Base-by-base conservation (phyloP, 2,329 filamentous ascomycete genomes). In the Zymoseptoria pseudotritici region DNA sequence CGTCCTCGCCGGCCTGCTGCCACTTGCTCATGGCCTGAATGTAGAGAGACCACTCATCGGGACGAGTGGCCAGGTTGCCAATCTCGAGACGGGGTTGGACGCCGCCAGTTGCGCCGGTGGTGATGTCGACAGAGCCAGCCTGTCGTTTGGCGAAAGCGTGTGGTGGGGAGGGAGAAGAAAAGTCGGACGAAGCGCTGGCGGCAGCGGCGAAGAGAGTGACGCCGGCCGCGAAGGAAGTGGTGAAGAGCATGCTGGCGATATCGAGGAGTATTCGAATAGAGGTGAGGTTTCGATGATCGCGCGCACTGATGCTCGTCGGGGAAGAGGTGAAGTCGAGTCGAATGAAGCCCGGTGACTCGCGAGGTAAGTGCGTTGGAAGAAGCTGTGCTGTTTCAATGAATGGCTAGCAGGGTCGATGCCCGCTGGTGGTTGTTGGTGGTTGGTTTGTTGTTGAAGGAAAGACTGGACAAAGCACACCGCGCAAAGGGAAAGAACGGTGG, bases 31-130 rank as follows among this genome's bases (percentile, higher is more conserved):
- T 42, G 42, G 54, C 29, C n/a, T 46, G 24, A 20, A 55, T 55
- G 54, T 46, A 55, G 19, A 55, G 54, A 7, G 29, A 21, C 31
- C 29, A 55, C 29, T 55, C 24, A 31, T 55, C 54, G 29, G 55
- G 56, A 17, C 42, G 29, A n/a, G 29, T 55, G 31, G 29, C 31
- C 54, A 55, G n/a, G 31, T 55, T 50, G 54, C 42, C 36, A n/a
- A 55, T 55, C 19, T 55, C 54, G 54, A 55, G 54, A 55, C 54
- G 54, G 26, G 58, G 58, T 11, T 59, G 26, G n/a, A 54, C 54
- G 13, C 54, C 29, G n/a, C 58, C 53, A 6, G 58, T 13, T 31
- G 54, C 58, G 36, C 53, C 58, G 50, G 42, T 52, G 26, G 31
- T 59, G 26, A 46, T 50, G 53, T 56, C 54, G 21, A 53, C 52